Base-by-base conservation (phyloP, 202 grass and related monocot species). In the Elaeis oleifera region DNA sequence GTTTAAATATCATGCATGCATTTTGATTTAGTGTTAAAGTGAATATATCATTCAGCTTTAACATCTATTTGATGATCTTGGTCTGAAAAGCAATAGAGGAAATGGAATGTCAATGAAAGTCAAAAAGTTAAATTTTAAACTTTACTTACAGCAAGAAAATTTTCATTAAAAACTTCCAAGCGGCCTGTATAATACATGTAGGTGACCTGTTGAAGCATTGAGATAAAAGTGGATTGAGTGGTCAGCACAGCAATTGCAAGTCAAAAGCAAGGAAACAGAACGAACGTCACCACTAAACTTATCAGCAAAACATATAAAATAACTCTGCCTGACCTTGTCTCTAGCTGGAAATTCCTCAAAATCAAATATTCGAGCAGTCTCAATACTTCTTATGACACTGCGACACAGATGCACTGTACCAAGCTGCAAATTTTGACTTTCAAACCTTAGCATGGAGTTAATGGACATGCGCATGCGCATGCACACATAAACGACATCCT, bases 121-220 rank as follows among this genome's bases (percentile, higher is more conserved):
- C 14, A 23, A 39, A 16, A 23, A 39, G 5, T 19, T 27, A 58
- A 44, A 29, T 31, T 70, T 31, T 32, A 67, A 73, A 36, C 23
- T 26, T 53, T 73, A 56, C 94, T 89, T 91, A 99, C 94, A 16
- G 79, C 72, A 73, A 91, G 81, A 75, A 99, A 99, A 25, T 92
- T 99, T 70, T 92, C 94, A 69, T 99, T 99, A 24, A 86, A 99
- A 61, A 99, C 88, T 65, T 99, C 94, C 60, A 99, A 68, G 53
- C 88, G 82, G 49, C 94, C 94, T 61, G 94, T 99, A 69, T 99
- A 99, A 77, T 92, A 99, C 94, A 99, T 92, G 28, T 94, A 99
- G 21, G 94, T 99, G 56, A 99, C 94, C 94, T 87, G 79, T 50
- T 51, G 3, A 71, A 62, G 72, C 49, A 73, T 73, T 69, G n/a